Evolutionary conservation across 441 rosid species (phyloP).

Genomic region (Jatropha podagrica): DNA sequence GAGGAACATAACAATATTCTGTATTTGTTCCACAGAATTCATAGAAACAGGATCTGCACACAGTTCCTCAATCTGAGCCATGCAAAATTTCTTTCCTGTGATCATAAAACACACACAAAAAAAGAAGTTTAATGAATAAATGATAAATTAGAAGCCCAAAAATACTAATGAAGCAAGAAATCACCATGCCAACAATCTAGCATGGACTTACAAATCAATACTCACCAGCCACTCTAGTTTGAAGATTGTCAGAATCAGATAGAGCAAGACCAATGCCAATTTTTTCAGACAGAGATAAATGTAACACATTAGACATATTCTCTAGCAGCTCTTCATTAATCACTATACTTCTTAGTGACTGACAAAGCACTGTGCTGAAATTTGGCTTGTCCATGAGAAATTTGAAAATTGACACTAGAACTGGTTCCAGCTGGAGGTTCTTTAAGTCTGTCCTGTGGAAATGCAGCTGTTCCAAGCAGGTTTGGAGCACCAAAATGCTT

Average conservation of each 20-base stretch:
- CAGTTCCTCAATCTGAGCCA: slow-evolving; percentile 69
- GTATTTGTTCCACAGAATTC: slow-evolving; percentile 70
- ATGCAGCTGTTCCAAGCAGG: slow-evolving; percentile 62
- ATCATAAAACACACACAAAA: slow-evolving; percentile 4
- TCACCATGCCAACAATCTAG: slow-evolving; percentile 11
- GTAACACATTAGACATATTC: slow-evolving; percentile 48
- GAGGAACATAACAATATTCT: slow-evolving; percentile 71
- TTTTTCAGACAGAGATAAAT: slow-evolving; percentile 67
- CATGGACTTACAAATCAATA: slow-evolving; percentile 3
- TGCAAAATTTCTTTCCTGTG: slow-evolving; percentile 69
- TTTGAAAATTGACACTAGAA: slow-evolving; percentile 59
- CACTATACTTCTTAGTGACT: slow-evolving; percentile 49
- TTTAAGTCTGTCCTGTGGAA: slow-evolving; percentile 41
- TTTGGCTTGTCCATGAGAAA: slow-evolving; percentile 56
- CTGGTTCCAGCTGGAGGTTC: slow-evolving; percentile 47
- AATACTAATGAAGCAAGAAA: slow-evolving; percentile 6
- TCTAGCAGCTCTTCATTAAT: slow-evolving; percentile 52
- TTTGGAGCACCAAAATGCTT: slow-evolving; percentile 55
- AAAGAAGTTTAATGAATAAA: background rate
- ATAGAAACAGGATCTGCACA: slow-evolving; percentile 49
- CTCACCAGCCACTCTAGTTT: slow-evolving; percentile 56
- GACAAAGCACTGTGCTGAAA: slow-evolving; percentile 63
- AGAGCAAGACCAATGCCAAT: slow-evolving; percentile 75
- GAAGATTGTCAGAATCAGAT: slow-evolving; percentile 57
- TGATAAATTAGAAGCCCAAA: background rate